These are phyloP conservation scores for Tulasnella sp. DNA, from an alignment of 768 basidiomycete species.

Conservation along the genomic window DNA sequence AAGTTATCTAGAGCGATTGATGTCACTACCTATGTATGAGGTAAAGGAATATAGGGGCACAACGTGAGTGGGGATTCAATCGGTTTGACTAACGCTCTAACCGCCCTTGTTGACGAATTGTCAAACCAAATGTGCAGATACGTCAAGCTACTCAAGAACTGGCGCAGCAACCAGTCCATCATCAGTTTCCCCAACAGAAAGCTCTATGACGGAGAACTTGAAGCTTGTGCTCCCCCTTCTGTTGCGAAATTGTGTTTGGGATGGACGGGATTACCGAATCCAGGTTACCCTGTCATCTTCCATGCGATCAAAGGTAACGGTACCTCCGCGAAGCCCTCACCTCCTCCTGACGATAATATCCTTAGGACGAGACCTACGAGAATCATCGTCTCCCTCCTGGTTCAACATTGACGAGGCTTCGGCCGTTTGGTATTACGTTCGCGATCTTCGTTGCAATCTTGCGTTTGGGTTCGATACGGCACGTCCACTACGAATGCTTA, in stretches of 20 bases:
- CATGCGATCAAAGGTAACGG: slow-evolving; percentile 32
- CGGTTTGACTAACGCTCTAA: too few species aligned
- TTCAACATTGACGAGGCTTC: slow-evolving; percentile 28
- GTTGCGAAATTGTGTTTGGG: slow-evolving; percentile 33
- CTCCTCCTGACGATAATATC: not conserved
- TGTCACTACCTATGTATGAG: slow-evolving; percentile 36
- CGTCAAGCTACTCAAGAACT: slow-evolving; percentile 57
- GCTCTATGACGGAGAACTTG: slow-evolving; percentile 40
- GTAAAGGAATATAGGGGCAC: slow-evolving; percentile 30
- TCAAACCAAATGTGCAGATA: slow-evolving; percentile 38
- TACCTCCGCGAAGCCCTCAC: not conserved
- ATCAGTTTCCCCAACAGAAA: slow-evolving; percentile 51
- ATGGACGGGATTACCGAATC: slow-evolving; percentile 34
- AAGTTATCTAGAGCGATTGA: slow-evolving; percentile 40
- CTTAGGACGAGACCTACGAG: slow-evolving; percentile 19
- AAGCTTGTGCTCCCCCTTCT: slow-evolving; percentile 33
- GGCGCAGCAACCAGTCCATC: slow-evolving; percentile 53
- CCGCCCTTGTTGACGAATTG: too few species aligned
- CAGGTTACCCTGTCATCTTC: slow-evolving; percentile 38
- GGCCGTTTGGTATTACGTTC: too few species aligned
- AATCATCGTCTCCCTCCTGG: slow-evolving; percentile 24
- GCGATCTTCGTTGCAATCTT: too few species aligned
- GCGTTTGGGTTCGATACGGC: too few species aligned
- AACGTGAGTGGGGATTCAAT: slow-evolving; percentile 33
- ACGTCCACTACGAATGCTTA: too few species aligned